These are phyloP conservation scores for Populus hybrid DNA, from an alignment of 441 rosid genomes.

Conservation along the genomic window DNA sequence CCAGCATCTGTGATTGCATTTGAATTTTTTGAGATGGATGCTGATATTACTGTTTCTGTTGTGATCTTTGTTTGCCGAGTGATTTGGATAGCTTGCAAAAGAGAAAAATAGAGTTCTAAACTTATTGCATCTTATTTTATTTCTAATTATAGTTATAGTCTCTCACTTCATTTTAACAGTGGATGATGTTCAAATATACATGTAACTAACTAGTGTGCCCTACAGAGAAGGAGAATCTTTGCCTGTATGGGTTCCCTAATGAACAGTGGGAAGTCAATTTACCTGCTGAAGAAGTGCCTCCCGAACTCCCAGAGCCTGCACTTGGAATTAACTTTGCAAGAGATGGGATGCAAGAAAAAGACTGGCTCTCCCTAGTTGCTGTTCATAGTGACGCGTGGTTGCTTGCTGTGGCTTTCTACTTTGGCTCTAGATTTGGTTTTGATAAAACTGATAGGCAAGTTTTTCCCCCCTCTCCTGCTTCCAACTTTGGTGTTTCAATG, in stretches of 20 bases:
- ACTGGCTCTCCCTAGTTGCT: conserved; percentile 56
- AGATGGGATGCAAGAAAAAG: conserved; percentile 71
- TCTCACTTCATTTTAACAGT: neutral
- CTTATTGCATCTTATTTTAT: neutral
- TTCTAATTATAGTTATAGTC: too few relatives aligned
- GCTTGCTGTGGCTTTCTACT: conserved; percentile 61
- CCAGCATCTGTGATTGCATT: neutral
- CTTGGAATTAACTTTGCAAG: conserved; percentile 69
- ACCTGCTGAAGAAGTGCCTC: conserved; percentile 76
- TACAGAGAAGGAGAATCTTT: conserved; percentile 59
- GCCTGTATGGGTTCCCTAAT: conserved; percentile 60
- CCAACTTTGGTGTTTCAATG: neutral
- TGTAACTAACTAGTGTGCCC: neutral
- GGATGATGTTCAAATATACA: neutral
- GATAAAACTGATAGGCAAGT: conserved; percentile 52
- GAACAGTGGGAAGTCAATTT: conserved; percentile 73
- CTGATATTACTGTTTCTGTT: neutral
- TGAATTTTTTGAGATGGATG: neutral
- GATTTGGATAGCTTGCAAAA: neutral
- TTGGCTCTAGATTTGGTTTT: conserved; percentile 59
- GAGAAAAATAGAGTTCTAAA: neutral
- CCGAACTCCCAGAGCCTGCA: conserved; percentile 68
- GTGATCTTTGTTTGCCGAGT: neutral
- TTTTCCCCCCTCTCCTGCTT: neutral
- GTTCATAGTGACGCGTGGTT: conserved; percentile 69